Evolutionary conservation across 768 basidiomycete genomes (phyloP), one percentile per base, ranked within the genome.

Genomic region (Sarcodon aspratus): DNA sequence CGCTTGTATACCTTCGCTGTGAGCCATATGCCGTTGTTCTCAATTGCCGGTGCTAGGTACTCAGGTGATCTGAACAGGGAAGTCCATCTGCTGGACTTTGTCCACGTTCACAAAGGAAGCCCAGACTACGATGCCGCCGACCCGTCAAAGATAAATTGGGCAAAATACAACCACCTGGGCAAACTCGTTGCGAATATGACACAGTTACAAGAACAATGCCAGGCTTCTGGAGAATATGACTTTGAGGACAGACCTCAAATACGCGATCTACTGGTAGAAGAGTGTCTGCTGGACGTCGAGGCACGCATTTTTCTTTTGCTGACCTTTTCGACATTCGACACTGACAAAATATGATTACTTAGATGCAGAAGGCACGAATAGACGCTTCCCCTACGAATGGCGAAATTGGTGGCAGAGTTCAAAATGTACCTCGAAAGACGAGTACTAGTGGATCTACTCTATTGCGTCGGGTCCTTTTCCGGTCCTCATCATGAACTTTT

Each of bases 131-230:
- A 78, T 53, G 68, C 78, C 7, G 68, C 74, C 17, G 84, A 88
- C 57, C 70, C 79, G 3, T 69, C 63, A 36, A 80, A 80, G 60
- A 86, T 97, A 48, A 92, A 97, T 58, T 98, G 95, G 95, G 88
- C 84, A 27, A 98, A 98, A 66, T 96, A 87, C 65, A 85, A 84
- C 55, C 83, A 90, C 77, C 85, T 97, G 70, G 93, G 85, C 32
- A 76, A 82, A 51, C 90, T 93, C 57, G 80, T 95, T 49, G 75
- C 78, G 46, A 80, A 76, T 56, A 85, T 92, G 6, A 73, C 75
- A 0, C 77, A 85, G 52, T 91, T 85, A 57, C 92, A 95, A 65
- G 66, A 76, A 9, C 79, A 85, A 51, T 90, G 85, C 59, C 75
- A 74, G 45, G 60, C 49, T 13, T 68, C 75, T 5, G 62, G 59